Percentiles rank a stretch among this genome's conserved stretches.
phyloP scores from a whole-genome alignment of 2,329 filamentous ascomycete species.

The Ceratocystis albifundus region DNA sequence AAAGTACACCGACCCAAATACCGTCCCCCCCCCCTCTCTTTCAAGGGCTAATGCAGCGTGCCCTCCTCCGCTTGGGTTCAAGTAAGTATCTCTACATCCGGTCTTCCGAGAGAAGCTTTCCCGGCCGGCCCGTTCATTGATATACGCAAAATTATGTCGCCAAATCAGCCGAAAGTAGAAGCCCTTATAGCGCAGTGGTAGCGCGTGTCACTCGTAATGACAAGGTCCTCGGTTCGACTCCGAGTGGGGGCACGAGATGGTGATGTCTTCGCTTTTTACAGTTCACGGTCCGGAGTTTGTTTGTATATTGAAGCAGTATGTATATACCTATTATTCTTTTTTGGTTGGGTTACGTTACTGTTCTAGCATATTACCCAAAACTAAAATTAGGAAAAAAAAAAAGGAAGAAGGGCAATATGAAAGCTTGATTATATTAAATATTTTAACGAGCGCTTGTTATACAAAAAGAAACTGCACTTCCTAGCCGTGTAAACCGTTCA shows the following conservation, averaged over 20 bases:
- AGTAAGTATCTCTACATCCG: too few relatives aligned
- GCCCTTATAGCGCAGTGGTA: conserved; percentile 32
- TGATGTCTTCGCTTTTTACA: not conserved
- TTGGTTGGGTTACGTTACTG: not conserved
- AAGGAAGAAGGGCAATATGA: not conserved
- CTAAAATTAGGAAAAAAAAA: too few relatives aligned
- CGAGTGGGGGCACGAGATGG: conserved; percentile 29
- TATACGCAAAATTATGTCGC: not conserved
- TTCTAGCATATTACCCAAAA: not conserved
- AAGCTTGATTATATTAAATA: not conserved
- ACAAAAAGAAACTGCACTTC: not conserved
- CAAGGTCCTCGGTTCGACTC: conserved; percentile 32
- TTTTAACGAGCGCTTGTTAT: not conserved
- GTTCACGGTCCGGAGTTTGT: not conserved
- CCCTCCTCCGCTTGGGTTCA: too few relatives aligned
- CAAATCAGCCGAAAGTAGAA: conserved; percentile 4
- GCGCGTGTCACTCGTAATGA: conserved; percentile 33
- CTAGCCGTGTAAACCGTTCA: conserved; percentile 61
- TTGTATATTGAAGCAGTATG: not conserved
- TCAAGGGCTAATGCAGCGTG: too few relatives aligned
- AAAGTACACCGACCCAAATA: too few relatives aligned
- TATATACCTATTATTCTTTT: not conserved
- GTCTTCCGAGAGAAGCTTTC: too few relatives aligned
- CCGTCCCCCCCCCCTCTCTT: too few relatives aligned
- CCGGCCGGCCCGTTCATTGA: not conserved